Evolutionary conservation across 1,284 basidiomycete genomes (phyloP).

Genomic region (Afroboletus lepidellus): DNA sequence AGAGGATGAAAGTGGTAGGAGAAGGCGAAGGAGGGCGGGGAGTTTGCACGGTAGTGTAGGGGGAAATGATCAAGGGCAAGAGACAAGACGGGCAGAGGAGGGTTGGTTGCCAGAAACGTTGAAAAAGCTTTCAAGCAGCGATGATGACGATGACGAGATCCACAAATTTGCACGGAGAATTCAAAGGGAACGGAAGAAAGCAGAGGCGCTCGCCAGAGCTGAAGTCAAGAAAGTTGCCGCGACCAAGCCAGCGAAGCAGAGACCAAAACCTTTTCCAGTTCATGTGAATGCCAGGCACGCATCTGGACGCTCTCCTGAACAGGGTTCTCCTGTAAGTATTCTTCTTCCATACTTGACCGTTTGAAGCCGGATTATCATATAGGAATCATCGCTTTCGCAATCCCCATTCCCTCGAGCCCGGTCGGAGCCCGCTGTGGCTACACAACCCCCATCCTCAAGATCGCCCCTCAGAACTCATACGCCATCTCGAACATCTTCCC

Average conservation of each 20-base stretch:
- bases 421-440: conserved; percentile 12
- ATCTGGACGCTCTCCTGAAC: neutral
- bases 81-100: neutral
- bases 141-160: conserved; percentile 39
- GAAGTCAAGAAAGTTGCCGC: conserved; percentile 14
- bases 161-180: conserved; percentile 22
- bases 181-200: conserved; percentile 27
- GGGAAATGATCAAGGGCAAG: neutral
- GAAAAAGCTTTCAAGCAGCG: conserved; percentile 37
- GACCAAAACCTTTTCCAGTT: conserved; percentile 35
- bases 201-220: conserved; percentile 18
- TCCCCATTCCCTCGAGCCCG: conserved; percentile 5
- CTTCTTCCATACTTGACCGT: neutral
- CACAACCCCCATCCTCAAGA: conserved; percentile 4
- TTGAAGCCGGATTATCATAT: conserved; percentile 2
- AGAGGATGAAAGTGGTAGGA: conserved; percentile 11
- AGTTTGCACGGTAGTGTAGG: conserved; percentile 7
- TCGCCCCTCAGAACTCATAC: neutral
- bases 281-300: neutral
- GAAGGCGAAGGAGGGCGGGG: conserved; percentile 14
- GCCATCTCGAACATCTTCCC: conserved; percentile 10
- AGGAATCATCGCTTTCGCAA: conserved; percentile 10
- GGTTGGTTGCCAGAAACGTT: conserved; percentile 34
- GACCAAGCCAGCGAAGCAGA: conserved; percentile 24
- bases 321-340: conserved; percentile 15